Conservation (phyloP, 2,329 filamentous ascomycete genomes). For the Cordyceps sp. region DNA sequence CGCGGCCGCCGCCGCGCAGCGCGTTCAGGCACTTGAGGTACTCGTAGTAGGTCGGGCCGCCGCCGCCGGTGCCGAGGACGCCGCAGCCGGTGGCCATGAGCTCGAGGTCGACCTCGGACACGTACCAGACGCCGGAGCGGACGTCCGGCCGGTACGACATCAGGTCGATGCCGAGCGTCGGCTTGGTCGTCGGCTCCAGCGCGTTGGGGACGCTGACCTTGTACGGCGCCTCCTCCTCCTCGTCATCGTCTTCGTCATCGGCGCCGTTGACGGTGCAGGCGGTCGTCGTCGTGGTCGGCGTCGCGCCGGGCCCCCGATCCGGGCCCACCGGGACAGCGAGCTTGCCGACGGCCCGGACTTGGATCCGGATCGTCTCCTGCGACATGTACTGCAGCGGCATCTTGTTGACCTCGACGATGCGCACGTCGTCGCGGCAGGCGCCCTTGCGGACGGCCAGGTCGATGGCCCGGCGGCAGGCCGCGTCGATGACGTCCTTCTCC, state of each 20-base stretch:
- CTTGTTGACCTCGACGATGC: constrained; percentile 28
- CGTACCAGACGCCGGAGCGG: constrained; percentile 14
- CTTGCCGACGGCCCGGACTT: constrained; percentile 16
- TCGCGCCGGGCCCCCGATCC: constrained; percentile 1
- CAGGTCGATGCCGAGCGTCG: constrained; percentile 14
- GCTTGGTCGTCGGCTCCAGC: constrained; percentile 12
- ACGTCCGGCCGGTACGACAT: constrained; percentile 14
- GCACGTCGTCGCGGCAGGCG: constrained; percentile 15
- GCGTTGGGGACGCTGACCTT: constrained; percentile 14
- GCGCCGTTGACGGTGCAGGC: too few relatives aligned
- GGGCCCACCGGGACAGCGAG: constrained; percentile 13
- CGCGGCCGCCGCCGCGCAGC: constrained; percentile 14
- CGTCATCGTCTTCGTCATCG: constrained; percentile 4
- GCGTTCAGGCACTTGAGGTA: constrained; percentile 24
- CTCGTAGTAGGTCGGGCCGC: constrained; percentile 21
- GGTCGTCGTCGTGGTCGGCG: not conserved
- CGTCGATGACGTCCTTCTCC: constrained; percentile 19
- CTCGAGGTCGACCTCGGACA: constrained; percentile 19
- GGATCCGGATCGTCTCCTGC: constrained; percentile 16
- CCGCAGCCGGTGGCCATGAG: constrained; percentile 18
- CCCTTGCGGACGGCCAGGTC: constrained; percentile 14
- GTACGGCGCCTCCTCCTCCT: constrained; percentile 9
- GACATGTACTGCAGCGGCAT: constrained; percentile 20
- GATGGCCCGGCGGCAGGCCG: constrained; percentile 18
- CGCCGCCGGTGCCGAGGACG: constrained; percentile 19